phyloP scores from a whole-genome alignment of 345 rosid genomes.

The Rhizophora mangle region DNA sequence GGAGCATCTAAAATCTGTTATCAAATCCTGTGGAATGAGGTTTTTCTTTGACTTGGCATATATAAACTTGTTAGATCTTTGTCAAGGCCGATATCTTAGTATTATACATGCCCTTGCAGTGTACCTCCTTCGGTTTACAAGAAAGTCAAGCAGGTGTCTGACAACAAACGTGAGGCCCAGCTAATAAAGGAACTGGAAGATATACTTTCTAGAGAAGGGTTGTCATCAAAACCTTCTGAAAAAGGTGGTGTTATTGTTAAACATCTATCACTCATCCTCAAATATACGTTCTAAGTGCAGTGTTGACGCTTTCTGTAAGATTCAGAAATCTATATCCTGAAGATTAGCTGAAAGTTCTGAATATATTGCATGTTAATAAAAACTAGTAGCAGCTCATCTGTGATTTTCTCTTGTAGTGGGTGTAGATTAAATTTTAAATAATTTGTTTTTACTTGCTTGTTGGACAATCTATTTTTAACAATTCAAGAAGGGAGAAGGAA shows the following conservation, averaged over 20 bases:
- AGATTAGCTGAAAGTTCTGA: neutral
- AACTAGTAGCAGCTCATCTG: neutral
- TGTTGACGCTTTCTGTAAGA: no score
- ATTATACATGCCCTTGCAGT: conserved; percentile 38
- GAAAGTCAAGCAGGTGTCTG: conserved; percentile 81
- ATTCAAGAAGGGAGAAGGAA: no score
- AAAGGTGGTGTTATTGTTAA: conserved; percentile 46
- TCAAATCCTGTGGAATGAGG: conserved; percentile 89
- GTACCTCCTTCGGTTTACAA: conserved; percentile 71
- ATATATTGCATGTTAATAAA: neutral
- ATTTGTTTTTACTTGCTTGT: no score
- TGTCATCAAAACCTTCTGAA: conserved; percentile 76
- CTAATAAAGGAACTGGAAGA: conserved; percentile 73
- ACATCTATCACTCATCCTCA: conserved; percentile 9
- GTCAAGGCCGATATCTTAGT: conserved; percentile 9
- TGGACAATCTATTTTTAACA: no score
- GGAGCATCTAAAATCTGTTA: conserved; percentile 75
- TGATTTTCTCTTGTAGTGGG: no score
- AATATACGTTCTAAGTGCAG: neutral
- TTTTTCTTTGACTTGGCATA: conserved; percentile 27
- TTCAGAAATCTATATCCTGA: neutral
- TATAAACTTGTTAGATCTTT: conserved; percentile 9
- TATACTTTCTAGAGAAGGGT: conserved; percentile 81
- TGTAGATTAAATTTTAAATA: no score
- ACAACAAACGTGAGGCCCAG: conserved; percentile 70